Base-by-base conservation (phyloP, 192 early-diverging fungal species). In the Coemansia sp. region DNA sequence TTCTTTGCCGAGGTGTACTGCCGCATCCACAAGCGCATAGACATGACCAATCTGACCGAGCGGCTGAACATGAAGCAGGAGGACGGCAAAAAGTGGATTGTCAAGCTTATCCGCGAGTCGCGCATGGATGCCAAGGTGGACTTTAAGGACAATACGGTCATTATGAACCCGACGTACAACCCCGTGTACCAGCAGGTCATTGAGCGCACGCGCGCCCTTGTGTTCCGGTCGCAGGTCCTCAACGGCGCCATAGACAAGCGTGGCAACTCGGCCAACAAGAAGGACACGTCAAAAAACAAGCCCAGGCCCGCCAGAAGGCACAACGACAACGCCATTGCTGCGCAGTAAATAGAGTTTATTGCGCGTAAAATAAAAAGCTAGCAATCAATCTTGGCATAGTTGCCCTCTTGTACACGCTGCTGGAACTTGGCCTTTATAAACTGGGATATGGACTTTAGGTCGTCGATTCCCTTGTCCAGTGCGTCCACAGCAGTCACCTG, bases 91-190 rank as follows among this genome's bases (percentile, higher is more conserved):
- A 95, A 96, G 76, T 96, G 93, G 93, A 94, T 98, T 50, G 93
- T 93, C 40, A 91, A 98, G 81, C 81, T 98, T 51, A 95, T 98
- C 70, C 86, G 93, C 37, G 91, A 95, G 58, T 93, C 93, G 16
- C 83, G 91, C 62, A 92, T 96, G 62, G 94, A 98, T 53, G 95
- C 93, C 64, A 98, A 98, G 85, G 89, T 98, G 62, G 94, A 98
- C 69, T 88, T 85, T 58, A 82, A 94, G 75, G 90, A 90, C 82
- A 94, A 94, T 81, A 92, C 93, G 28, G 91, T 97, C 20, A 77
- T 94, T 55, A 95, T 97, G 92, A 94, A 94, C 58, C 85, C 88
- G 40, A 85, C 86, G 57, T 74, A 87, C 51, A 86, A 84, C 32
- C 91, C 93, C 14, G 82, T 97, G 31, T 94, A 93, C 81, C 93